Evolutionary conservation across 805 yeast species (phyloP).

Genomic region (Ogataea allantospora): DNA sequence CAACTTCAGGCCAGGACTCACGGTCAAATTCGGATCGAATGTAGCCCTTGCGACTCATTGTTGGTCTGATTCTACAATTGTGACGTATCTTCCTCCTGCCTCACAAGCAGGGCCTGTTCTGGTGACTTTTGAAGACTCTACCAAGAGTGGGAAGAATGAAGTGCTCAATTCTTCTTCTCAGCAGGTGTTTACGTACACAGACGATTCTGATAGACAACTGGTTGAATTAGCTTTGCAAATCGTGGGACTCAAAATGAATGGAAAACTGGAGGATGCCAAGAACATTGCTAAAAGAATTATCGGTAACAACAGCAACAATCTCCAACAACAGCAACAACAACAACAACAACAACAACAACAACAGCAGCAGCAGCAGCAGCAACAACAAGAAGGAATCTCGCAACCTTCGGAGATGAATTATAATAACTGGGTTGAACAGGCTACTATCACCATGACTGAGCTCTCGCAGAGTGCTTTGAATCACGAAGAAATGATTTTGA

Average conservation of each 20-base stretch:
- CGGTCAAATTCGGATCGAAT: constrained; percentile 83
- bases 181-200: constrained; percentile 84
- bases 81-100: constrained; percentile 92
- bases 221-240: constrained; percentile 94
- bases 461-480: constrained; percentile 44
- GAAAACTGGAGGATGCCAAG: constrained; percentile 89
- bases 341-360: too few species aligned
- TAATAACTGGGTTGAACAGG: constrained; percentile 51
- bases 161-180: constrained; percentile 31
- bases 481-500: constrained; percentile 49
- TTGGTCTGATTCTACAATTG: constrained; percentile 94
- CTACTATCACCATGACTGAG: constrained; percentile 49
- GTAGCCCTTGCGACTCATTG: constrained; percentile 83
- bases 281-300: constrained; percentile 90
- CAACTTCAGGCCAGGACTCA: constrained; percentile 78
- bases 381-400: constrained; percentile 17
- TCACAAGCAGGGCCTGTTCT: constrained; percentile 85
- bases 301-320: constrained; percentile 50
- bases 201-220: constrained; percentile 92
- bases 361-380: constrained; percentile 25
- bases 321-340: constrained; percentile 17
- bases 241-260: constrained; percentile 96
- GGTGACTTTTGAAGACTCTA: constrained; percentile 61
- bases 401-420: constrained; percentile 22
- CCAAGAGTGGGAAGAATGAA: constrained; percentile 14